phyloP scores from a whole-genome alignment of 495 filamentous ascomycete genomes.

The Niebla homalea region DNA sequence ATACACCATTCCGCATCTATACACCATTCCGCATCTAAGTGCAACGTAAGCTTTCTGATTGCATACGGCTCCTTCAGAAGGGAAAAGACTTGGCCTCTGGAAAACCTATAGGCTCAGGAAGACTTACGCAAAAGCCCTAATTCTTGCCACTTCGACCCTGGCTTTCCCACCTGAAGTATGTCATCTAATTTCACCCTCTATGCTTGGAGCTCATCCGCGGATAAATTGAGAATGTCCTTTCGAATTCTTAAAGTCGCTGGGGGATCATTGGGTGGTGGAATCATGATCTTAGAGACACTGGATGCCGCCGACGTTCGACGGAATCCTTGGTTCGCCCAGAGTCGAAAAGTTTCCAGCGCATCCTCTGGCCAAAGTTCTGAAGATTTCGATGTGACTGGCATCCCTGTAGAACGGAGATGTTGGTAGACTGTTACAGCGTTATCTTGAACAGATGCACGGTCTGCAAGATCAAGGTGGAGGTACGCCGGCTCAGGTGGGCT shows the following conservation, averaged over 20 bases:
- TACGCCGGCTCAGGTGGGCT: background rate
- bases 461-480: conserved; percentile 7
- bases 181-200: conserved; percentile 13
- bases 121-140: conserved; percentile 11
- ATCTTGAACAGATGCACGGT: conserved; percentile 4
- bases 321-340: conserved; percentile 17
- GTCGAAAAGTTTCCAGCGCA: conserved; percentile 13
- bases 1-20: no score
- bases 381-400: conserved; percentile 13
- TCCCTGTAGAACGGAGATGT: conserved; percentile 8
- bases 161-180: conserved; percentile 2
- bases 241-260: conserved; percentile 3
- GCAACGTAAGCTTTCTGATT: no score
- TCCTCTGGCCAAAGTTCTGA: conserved; percentile 13
- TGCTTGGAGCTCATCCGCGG: conserved; percentile 5
- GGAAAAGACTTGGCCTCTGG: no score
- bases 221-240: conserved; percentile 12
- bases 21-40: no score
- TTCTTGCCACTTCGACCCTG: conserved; percentile 16
- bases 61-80: no score
- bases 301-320: conserved; percentile 2
- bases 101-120: no score
- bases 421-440: conserved; percentile 10
- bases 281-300: conserved; percentile 3
- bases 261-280: conserved; percentile 4